Percentiles rank a stretch among this genome's conserved stretches.
These are phyloP conservation scores for Zygoascus flipseniorum DNA, from an alignment of 805 yeast species.

Conservation along the genomic window DNA sequence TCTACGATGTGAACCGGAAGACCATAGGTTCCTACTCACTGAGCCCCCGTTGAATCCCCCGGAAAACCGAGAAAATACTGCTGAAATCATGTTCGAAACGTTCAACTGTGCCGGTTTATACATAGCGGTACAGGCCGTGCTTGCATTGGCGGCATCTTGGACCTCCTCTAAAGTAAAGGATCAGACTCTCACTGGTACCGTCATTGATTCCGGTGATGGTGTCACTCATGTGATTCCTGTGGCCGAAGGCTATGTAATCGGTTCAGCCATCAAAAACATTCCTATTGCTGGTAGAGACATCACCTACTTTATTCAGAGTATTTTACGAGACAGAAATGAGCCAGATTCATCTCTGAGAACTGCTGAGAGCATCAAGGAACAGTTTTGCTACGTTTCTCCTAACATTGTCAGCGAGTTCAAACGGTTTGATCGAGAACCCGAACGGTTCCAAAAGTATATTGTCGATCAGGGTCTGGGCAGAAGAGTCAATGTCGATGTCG, in stretches of 20 bases:
- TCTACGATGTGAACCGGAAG: constrained; percentile 96
- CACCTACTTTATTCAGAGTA: constrained; percentile 83
- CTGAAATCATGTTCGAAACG: constrained; percentile 97
- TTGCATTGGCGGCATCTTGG: constrained; percentile 99
- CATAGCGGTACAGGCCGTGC: constrained; percentile 97
- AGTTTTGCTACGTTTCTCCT: constrained; percentile 95
- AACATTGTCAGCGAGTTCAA: constrained; percentile 94
- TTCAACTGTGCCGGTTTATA: constrained; percentile 98
- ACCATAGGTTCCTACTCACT: constrained; percentile 88
- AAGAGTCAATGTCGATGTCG: constrained; percentile 74
- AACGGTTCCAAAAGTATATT: constrained; percentile 81
- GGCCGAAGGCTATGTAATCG: constrained; percentile 98
- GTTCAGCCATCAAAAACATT: constrained; percentile 91
- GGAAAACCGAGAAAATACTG: constrained; percentile 96
- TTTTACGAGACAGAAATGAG: constrained; percentile 96
- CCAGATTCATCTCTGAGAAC: constrained; percentile 87
- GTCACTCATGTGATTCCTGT: constrained; percentile 97
- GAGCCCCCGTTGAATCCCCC: constrained; percentile 99
- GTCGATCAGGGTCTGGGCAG: constrained; percentile 69
- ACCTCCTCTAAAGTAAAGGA: constrained; percentile 92
- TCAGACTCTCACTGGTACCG: constrained; percentile 95
- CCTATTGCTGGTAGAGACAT: constrained; percentile 99
- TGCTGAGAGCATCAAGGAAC: constrained; percentile 94
- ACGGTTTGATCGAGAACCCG: constrained; percentile 85
- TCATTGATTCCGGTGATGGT: constrained; percentile 97